Evolutionary conservation across 2,329 filamentous ascomycete genomes (phyloP), one percentile per base, ranked within the genome.

Genomic region (Aspergillus transmontanensis): DNA sequence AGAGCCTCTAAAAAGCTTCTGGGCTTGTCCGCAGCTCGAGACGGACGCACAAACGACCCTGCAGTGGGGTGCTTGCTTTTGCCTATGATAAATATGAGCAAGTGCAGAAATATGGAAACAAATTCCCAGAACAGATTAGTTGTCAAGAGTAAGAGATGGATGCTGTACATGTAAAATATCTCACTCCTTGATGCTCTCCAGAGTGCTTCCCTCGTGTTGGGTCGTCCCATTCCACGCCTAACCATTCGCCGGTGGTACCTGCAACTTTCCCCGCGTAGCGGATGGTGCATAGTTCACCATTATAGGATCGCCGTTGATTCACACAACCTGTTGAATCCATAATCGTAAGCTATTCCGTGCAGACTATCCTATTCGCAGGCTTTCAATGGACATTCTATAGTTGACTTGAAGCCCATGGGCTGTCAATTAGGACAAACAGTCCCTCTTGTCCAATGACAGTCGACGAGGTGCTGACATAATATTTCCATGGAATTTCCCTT

Each of bases 161-260:
- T 23, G 48, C 59, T 59, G 46, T 86, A 94, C 94, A 97, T 70
- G 84, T 81, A 73, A 98, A 98, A 75, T 97, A 97, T 65, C 86
- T 88, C 65, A 86, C 83, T 64, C 90, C 92, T 67, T 90, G 88
- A 78, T 96, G 89, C 64, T 90, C 88, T 63, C 95, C 95, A 72
- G 94, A 87, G 79, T 99, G 94, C 82, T 97, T 98, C 65, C 95
- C 95, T 72, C 94, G 86, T 43, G 83, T 85, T 61, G 89, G 82
- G 76, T 97, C 92, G 79, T 98, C 94, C 95, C 95, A 99, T 84
- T 99, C 95, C 55, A 98, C 92, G 54, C 95, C 95, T 39, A 98
- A 85, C 94, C 94, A 98, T 66, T 85, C 83, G 56, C 93, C 92
- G 50, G 86, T 84, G 10, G 93, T 94, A 69, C 90, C 91, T 57